phyloP scores from a whole-genome alignment of 2,329 filamentous ascomycete species.

The Nigrospora sphaerica region DNA sequence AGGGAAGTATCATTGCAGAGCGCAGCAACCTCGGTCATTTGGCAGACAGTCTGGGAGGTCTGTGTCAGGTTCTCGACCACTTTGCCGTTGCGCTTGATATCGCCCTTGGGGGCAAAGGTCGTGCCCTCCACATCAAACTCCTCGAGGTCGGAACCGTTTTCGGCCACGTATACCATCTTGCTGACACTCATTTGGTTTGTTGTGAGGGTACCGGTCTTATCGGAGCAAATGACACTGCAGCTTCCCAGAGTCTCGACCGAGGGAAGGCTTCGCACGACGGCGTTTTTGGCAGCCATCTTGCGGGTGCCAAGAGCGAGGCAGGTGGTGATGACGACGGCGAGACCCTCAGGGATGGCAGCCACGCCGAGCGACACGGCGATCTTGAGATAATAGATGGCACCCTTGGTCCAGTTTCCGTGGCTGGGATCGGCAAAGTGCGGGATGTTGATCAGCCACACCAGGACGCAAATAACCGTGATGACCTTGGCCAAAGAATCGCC shows the following conservation, averaged over 20 bases:
- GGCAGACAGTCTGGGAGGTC: conserved; percentile 68
- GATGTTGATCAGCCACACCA: conserved; percentile 98
- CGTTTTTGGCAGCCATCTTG: conserved; percentile 98
- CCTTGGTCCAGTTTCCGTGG: conserved; percentile 90
- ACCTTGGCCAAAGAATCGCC: conserved; percentile 95
- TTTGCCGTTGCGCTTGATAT: conserved; percentile 63
- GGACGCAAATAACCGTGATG: conserved; percentile 91
- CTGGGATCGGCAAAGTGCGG: conserved; percentile 93
- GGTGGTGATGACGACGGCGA: conserved; percentile 98
- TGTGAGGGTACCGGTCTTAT: conserved; percentile 96
- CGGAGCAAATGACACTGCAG: conserved; percentile 98
- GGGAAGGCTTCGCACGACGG: conserved; percentile 89
- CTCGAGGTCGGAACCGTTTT: conserved; percentile 65
- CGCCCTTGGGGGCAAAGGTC: conserved; percentile 80
- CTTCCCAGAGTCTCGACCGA: conserved; percentile 97
- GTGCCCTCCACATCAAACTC: conserved; percentile 89
- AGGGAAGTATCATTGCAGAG: conserved; percentile 88
- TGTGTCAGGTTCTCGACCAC: conserved; percentile 60
- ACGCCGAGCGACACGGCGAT: conserved; percentile 98
- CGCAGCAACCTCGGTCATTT: conserved; percentile 65
- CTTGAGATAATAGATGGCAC: conserved; percentile 98
- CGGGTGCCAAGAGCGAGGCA: conserved; percentile 92
- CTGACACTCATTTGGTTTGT: conserved; percentile 99
- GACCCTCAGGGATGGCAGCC: conserved; percentile 88
- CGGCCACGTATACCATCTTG: conserved; percentile 79